These are phyloP conservation scores for Mycena indigotica DNA, from an alignment of 768 basidiomycete genomes.

Conservation along the genomic window DNA sequence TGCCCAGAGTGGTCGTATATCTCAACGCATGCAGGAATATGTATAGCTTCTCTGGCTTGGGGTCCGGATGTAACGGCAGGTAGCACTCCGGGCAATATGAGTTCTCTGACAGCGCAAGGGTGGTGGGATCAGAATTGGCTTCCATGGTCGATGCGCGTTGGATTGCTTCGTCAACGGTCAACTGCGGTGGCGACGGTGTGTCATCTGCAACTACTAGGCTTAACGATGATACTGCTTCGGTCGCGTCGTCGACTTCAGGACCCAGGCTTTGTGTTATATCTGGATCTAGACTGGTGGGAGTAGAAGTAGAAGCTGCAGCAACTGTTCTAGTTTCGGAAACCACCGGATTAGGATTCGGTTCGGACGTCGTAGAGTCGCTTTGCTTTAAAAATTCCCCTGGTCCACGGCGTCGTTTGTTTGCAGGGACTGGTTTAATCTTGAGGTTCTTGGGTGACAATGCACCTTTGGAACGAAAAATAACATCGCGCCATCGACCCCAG, in stretches of 20 bases:
- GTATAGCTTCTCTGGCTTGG: constrained; percentile 86
- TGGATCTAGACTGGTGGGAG: constrained; percentile 13
- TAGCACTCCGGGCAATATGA: constrained; percentile 90
- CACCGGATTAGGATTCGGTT: not conserved
- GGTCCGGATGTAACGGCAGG: constrained; percentile 90
- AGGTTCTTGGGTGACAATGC: constrained; percentile 49
- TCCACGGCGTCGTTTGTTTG: constrained; percentile 61
- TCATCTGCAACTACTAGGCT: constrained; percentile 14
- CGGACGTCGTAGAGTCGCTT: constrained; percentile 18
- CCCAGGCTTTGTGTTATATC: not conserved
- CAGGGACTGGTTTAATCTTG: constrained; percentile 53
- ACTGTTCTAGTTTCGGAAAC: constrained; percentile 18
- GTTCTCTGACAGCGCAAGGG: constrained; percentile 41
- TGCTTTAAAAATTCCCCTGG: constrained; percentile 43
- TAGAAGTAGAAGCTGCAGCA: constrained; percentile 13
- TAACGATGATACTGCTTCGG: constrained; percentile 8
- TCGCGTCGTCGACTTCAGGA: constrained; percentile 7
- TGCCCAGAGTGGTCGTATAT: constrained; percentile 82
- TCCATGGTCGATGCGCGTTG: constrained; percentile 40
- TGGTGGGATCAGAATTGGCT: constrained; percentile 42
- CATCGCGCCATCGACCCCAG: constrained; percentile 86
- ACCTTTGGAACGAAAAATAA: constrained; percentile 77
- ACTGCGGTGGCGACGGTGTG: constrained; percentile 36
- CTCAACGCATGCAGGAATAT: constrained; percentile 93
- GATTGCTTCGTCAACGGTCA: constrained; percentile 53